Evolutionary conservation across 768 basidiomycete species (phyloP).

Genomic region (Thelephora aurantiotincta): DNA sequence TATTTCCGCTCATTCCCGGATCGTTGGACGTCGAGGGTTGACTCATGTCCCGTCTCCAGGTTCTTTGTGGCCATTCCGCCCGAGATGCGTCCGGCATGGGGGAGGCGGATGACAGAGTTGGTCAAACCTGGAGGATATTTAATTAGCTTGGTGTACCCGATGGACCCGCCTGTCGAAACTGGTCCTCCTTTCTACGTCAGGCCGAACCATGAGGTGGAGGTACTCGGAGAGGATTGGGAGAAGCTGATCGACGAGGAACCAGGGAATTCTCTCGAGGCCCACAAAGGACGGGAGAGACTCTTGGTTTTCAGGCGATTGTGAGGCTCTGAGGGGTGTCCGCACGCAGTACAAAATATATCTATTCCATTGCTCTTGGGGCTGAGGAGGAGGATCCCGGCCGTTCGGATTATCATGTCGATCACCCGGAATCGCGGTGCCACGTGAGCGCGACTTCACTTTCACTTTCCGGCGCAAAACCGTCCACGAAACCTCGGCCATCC

Average conservation of each 20-base stretch:
- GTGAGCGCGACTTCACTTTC: too few species aligned
- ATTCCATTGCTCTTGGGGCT: too few species aligned
- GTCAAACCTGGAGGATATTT: conserved; percentile 50
- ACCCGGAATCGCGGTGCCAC: too few species aligned
- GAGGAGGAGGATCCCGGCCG: too few species aligned
- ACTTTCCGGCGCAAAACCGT: too few species aligned
- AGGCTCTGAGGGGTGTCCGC: background rate
- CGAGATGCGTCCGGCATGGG: conserved; percentile 38
- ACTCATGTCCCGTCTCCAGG: conserved; percentile 15
- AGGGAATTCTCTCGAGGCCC: conserved; percentile 21
- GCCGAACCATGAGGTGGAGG: conserved; percentile 38
- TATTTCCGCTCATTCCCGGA: background rate
- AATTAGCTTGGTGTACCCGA: conserved; percentile 45
- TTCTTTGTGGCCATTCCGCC: conserved; percentile 68
- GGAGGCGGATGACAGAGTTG: conserved; percentile 35
- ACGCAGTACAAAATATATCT: too few species aligned
- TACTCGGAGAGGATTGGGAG: conserved; percentile 34
- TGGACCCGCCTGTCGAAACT: conserved; percentile 25
- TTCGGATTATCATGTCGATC: too few species aligned
- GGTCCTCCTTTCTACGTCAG: conserved; percentile 56
- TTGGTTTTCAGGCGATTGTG: conserved; percentile 35
- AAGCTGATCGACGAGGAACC: conserved; percentile 42
- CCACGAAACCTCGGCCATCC: too few species aligned
- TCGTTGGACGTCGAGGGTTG: background rate
- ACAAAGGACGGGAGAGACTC: conserved; percentile 35